Evolutionary conservation across 495 filamentous ascomycete species (phyloP).

Genomic region (Hyaloscypha hepaticicola): DNA sequence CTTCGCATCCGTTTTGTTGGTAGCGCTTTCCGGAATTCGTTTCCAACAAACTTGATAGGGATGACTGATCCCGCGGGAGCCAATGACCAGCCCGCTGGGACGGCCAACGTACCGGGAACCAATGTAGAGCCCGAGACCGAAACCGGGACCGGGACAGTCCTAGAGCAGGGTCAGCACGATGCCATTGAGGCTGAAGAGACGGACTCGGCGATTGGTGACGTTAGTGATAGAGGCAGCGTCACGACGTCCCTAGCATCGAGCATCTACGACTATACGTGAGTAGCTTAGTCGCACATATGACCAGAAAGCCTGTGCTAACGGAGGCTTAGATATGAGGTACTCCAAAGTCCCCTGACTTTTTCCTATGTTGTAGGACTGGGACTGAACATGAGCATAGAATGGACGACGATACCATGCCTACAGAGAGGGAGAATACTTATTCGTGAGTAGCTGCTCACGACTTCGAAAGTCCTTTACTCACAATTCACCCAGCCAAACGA

Average conservation of each 20-base stretch:
- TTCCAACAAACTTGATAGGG: too few relatives aligned
- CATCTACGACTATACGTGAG: not conserved
- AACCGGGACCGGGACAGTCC: not conserved
- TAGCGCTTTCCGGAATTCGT: too few relatives aligned
- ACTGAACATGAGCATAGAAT: not conserved
- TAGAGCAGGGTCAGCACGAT: not conserved
- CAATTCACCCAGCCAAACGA: conserved; percentile 4
- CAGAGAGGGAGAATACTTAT: conserved; percentile 8
- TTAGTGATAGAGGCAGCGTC: not conserved
- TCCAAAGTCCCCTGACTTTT: not conserved
- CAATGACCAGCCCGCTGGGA: not conserved
- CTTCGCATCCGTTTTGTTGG: too few relatives aligned
- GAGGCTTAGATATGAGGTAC: not conserved
- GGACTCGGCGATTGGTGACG: too few relatives aligned
- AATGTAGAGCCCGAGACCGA: not conserved
- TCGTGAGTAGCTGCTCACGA: not conserved
- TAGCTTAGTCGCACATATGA: not conserved
- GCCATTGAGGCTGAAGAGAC: not conserved
- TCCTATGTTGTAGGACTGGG: not conserved
- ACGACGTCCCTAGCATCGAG: not conserved
- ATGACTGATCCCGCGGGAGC: too few relatives aligned
- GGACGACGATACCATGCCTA: conserved; percentile 12
- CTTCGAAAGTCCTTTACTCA: not conserved
- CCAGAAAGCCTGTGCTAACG: not conserved
- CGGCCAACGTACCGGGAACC: not conserved